Evolutionary conservation across 495 filamentous ascomycete species (phyloP).

Genomic region (Aspergillus ostianus): DNA sequence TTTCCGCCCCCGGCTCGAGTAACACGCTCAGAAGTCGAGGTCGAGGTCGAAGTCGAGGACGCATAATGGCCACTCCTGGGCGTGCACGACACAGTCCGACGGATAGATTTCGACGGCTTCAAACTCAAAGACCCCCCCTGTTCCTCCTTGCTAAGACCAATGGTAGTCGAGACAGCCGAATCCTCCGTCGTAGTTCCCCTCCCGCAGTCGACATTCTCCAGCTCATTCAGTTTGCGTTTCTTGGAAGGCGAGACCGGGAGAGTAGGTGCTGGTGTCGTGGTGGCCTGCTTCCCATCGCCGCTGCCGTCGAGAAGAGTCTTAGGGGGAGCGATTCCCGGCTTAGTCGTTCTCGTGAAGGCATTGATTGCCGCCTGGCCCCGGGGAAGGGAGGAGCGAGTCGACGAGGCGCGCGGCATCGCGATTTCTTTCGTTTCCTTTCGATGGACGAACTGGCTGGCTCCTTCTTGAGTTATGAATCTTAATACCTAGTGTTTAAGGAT

Average conservation of each 20-base stretch:
- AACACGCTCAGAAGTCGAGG: conserved; percentile 10
- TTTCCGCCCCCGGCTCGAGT: conserved; percentile 19
- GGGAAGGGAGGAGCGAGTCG: conserved; percentile 32
- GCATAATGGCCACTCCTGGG: conserved; percentile 41
- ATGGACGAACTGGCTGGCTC: background rate
- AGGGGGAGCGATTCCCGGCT: conserved; percentile 31
- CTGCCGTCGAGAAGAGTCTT: background rate
- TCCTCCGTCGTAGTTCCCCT: conserved; percentile 7
- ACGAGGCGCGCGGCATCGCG: conserved; percentile 39
- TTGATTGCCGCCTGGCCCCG: conserved; percentile 38
- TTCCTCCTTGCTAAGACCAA: conserved; percentile 1
- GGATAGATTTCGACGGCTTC: conserved; percentile 44
- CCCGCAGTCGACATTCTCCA: conserved; percentile 33
- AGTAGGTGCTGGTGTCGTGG: background rate
- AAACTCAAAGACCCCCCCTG: conserved; percentile 18
- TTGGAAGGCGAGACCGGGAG: conserved; percentile 45
- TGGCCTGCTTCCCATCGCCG: conserved; percentile 18
- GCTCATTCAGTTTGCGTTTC: conserved; percentile 46
- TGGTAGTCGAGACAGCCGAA: background rate
- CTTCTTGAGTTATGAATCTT: too few relatives aligned
- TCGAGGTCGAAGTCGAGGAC: conserved; percentile 1
- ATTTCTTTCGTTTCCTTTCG: conserved; percentile 20
- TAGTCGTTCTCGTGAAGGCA: conserved; percentile 43
- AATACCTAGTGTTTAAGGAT: background rate
- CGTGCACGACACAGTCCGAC: conserved; percentile 15